phyloP scores from a whole-genome alignment of 495 filamentous ascomycete species.

The Penicillium cinerascens region DNA sequence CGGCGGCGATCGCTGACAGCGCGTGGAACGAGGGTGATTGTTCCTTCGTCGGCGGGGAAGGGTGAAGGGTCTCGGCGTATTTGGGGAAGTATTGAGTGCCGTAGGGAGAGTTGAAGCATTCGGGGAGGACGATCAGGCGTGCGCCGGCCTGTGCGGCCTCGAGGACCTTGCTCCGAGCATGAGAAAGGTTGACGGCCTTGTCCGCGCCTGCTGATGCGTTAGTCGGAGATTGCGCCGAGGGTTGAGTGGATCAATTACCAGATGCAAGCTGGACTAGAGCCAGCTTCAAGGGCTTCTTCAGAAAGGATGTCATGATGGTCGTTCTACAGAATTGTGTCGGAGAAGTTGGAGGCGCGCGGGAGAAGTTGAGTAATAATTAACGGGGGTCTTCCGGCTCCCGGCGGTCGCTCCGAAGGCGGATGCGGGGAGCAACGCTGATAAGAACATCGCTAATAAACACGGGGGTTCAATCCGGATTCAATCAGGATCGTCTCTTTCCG shows the following conservation, averaged over 20 bases:
- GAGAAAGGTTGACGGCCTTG: constrained; percentile 78
- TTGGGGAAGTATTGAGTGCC: constrained; percentile 85
- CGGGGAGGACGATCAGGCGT: constrained; percentile 57
- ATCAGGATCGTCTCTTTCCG: neutral
- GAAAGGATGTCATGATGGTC: constrained; percentile 47
- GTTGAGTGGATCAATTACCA: constrained; percentile 36
- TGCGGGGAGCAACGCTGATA: constrained; percentile 3
- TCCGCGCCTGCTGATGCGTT: constrained; percentile 55
- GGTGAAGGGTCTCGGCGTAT: constrained; percentile 85
- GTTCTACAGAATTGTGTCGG: neutral
- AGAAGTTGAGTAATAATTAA: neutral
- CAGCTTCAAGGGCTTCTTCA: constrained; percentile 74
- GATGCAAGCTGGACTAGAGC: constrained; percentile 79
- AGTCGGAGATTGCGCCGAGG: neutral
- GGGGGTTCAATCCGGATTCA: neutral
- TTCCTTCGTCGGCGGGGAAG: constrained; percentile 65
- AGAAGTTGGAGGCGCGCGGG: neutral
- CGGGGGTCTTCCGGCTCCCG: neutral
- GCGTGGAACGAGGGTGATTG: constrained; percentile 82
- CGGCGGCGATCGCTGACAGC: constrained; percentile 70
- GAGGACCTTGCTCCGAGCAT: constrained; percentile 76
- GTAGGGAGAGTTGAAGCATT: constrained; percentile 99
- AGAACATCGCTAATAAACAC: neutral
- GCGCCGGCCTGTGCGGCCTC: constrained; percentile 76
- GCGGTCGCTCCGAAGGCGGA: constrained; percentile 1